Base-by-base conservation (phyloP, 768 basidiomycete species). In the Gloeophyllum trabeum region DNA sequence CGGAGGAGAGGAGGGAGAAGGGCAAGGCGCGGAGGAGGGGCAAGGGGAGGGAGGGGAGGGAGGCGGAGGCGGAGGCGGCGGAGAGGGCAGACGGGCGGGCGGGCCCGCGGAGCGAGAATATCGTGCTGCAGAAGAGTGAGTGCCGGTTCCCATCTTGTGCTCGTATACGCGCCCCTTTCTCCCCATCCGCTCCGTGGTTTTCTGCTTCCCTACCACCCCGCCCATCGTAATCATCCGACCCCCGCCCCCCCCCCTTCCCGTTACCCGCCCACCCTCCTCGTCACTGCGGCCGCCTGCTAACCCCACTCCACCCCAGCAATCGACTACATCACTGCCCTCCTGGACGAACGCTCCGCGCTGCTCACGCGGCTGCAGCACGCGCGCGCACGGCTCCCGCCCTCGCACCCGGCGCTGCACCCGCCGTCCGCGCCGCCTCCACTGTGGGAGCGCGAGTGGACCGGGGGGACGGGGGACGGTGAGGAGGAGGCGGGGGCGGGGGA, bases 21-120 rank as follows among this genome's bases (percentile, higher is more conserved):
- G 43, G 63, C 61, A 56, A 47, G 56, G 50, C 19, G 52, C 51
- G 47, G 52, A 47, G 67, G 32, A 52, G 47, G 48, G 55, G 50
- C 42, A 46, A 53, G 42, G 58, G 55, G 44, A 30, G 43, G 24
- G 48, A 42, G 38, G 41, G 24, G 43, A 52, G 34, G 48, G 38
- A 57, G 47, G 55, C 49, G 4, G 65, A 62, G 16, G 70, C 63
- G 35, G 69, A 67, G 14, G 76, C 72, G 4, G 73, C 66, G 3
- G 79, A 84, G 51, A 78, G 76, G 60, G 50, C 74, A 4, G 91
- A 93, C 51, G 90, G 91, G 7, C 66, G 92, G 21, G 85, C 87
- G 0, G 92, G 91, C 1, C 89, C 92, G 5, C 70, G 84, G 52
- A 93, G 90, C 57, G 91, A 94, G 63, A 88, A 89, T 45, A 75